A percentile compares a stretch with the other conserved stretches of the same genome.
Conservation (phyloP, 495 filamentous ascomycete species). For the Hypoxylon fragiforme region DNA sequence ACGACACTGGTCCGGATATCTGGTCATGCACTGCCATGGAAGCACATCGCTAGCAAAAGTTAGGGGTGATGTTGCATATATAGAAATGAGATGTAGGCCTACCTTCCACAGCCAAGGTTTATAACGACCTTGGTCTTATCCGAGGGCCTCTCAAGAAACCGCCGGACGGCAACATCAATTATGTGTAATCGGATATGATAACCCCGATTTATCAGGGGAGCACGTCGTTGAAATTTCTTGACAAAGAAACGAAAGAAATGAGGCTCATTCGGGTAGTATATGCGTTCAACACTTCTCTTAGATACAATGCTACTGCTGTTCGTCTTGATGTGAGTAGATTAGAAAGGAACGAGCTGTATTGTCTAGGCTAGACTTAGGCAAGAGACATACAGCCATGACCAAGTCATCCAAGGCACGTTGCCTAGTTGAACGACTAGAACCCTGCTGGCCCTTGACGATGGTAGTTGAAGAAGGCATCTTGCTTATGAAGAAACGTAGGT, state of each 20-base stretch:
- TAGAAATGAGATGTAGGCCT: conserved; percentile 39
- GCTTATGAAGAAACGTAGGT: background rate
- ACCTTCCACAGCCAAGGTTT: conserved; percentile 92
- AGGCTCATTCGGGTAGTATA: conserved; percentile 73
- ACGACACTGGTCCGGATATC: conserved; percentile 58
- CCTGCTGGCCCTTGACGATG: conserved; percentile 41
- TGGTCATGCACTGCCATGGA: conserved; percentile 78
- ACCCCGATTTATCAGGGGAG: conserved; percentile 84
- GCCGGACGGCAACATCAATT: conserved; percentile 69
- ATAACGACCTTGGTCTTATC: conserved; percentile 72
- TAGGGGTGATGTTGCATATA: conserved; percentile 3
- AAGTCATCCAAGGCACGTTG: conserved; percentile 59
- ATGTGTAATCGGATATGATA: conserved; percentile 86
- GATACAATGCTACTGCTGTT: conserved; percentile 90
- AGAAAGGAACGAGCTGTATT: conserved; percentile 11
- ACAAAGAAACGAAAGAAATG: conserved; percentile 89
- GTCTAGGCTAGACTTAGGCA: background rate
- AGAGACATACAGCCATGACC: conserved; percentile 66
- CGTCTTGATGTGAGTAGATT: conserved; percentile 56
- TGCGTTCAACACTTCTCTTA: conserved; percentile 82
- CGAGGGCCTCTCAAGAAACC: conserved; percentile 66
- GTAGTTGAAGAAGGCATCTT: conserved; percentile 19
- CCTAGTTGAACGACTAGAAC: conserved; percentile 30
- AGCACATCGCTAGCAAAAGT: conserved; percentile 71
- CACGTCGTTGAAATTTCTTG: conserved; percentile 74